phyloP scores from a whole-genome alignment of 768 basidiomycete species.

The Coprinopsis sp. region DNA sequence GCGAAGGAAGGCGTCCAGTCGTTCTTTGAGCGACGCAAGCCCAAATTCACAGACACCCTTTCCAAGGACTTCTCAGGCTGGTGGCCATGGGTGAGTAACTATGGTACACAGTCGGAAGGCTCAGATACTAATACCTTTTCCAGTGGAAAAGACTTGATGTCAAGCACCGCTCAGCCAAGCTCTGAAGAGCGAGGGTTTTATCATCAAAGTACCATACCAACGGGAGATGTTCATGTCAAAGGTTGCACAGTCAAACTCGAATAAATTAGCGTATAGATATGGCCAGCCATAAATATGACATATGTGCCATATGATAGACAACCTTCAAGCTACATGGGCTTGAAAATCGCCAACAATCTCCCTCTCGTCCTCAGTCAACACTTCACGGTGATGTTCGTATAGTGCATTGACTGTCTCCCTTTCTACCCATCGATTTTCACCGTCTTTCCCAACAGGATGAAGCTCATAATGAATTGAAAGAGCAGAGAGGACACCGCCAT shows the following conservation, averaged over 20 bases:
- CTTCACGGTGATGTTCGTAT: conserved; percentile 49
- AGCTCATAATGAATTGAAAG: conserved; percentile 84
- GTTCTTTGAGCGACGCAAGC: conserved; percentile 43
- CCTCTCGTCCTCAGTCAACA: conserved; percentile 45
- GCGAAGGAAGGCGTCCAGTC: conserved; percentile 43
- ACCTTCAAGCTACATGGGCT: not conserved
- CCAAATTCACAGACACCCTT: conserved; percentile 42
- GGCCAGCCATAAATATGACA: conserved; percentile 16
- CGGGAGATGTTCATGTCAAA: too few species aligned
- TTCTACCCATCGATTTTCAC: conserved; percentile 49
- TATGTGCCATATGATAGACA: conserved; percentile 4
- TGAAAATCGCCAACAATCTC: conserved; percentile 41
- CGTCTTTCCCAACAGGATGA: conserved; percentile 46
- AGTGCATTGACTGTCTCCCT: conserved; percentile 63
- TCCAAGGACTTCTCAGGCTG: conserved; percentile 36
- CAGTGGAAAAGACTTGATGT: conserved; percentile 37
- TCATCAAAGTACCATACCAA: not conserved
- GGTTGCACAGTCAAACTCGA: too few species aligned
- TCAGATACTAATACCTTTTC: not conserved
- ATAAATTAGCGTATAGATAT: too few species aligned
- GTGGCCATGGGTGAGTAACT: conserved; percentile 48
- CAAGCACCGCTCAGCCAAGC: conserved; percentile 30
- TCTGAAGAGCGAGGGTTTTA: conserved; percentile 16
- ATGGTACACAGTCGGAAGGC: not conserved
- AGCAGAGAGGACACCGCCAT: conserved; percentile 89